These are phyloP conservation scores for Cystobasidium slooffiae DNA, from an alignment of 1,284 basidiomycete species.

Conservation along the genomic window DNA sequence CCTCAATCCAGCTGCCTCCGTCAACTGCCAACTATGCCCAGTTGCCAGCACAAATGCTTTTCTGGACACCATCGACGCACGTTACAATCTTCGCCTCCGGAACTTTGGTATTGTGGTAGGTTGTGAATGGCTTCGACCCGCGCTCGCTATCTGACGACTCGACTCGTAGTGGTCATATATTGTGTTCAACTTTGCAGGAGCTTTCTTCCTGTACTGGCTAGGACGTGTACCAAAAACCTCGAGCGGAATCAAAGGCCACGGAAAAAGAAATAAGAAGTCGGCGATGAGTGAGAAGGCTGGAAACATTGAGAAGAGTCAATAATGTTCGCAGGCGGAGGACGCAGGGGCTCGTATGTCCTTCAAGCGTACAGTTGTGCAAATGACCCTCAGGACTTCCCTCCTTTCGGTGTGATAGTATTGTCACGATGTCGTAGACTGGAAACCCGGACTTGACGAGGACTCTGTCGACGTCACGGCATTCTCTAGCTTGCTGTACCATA, in stretches of 20 bases:
- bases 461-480: too few species aligned
- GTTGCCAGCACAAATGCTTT: conserved; percentile 64
- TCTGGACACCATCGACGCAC: conserved; percentile 65
- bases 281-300: too few species aligned
- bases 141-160: too few species aligned
- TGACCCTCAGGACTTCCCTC: too few species aligned
- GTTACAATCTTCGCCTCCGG: conserved; percentile 60
- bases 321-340: too few species aligned
- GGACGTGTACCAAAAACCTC: conserved; percentile 45
- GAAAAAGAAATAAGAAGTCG: not conserved
- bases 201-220: conserved; percentile 43
- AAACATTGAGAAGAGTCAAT: too few species aligned
- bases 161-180: conserved; percentile 68
- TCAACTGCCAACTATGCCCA: conserved; percentile 53
- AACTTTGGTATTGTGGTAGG: conserved; percentile 46
- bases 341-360: too few species aligned
- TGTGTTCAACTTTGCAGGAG: conserved; percentile 62
- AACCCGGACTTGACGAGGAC: too few species aligned
- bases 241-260: conserved; percentile 15
- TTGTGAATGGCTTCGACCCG: conserved; percentile 19
- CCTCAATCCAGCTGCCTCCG: conserved; percentile 52
- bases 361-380: too few species aligned
- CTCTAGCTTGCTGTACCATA: too few species aligned
- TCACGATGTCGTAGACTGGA: too few species aligned
- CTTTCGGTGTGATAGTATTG: too few species aligned